Evolutionary conservation across 2,329 filamentous ascomycete species (phyloP).

Genomic region (Trichophyton benhamiae): DNA sequence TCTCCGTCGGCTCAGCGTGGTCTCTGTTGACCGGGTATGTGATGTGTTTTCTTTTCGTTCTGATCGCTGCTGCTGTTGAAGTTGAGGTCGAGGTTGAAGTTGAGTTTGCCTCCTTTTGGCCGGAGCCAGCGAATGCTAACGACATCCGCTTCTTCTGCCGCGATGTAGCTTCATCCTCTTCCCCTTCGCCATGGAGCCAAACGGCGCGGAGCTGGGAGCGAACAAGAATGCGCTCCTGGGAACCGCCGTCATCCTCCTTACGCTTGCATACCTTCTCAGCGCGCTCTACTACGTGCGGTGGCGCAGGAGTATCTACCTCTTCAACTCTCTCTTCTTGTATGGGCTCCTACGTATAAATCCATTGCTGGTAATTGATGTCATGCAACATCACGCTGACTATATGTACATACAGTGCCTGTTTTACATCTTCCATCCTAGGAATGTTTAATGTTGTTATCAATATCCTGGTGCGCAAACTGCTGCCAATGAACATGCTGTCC

Average conservation of each 20-base stretch:
- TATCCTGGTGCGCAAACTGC: constrained; percentile 20
- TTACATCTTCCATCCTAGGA: constrained; percentile 21
- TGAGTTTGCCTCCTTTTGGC: not conserved
- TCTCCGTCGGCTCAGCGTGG: constrained; percentile 19
- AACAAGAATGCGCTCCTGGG: constrained; percentile 18
- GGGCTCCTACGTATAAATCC: constrained; percentile 5
- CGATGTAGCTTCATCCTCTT: constrained; percentile 21
- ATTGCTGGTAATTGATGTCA: not conserved
- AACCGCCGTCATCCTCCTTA: constrained; percentile 20
- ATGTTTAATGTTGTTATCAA: constrained; percentile 26
- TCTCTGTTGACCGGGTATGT: constrained; percentile 22
- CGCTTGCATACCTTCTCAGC: constrained; percentile 18
- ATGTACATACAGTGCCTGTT: constrained; percentile 12
- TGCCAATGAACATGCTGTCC: constrained; percentile 19
- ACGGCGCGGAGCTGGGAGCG: constrained; percentile 13
- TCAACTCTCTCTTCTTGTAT: constrained; percentile 24
- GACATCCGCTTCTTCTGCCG: not conserved
- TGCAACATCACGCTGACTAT: not conserved
- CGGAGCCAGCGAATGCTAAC: not conserved
- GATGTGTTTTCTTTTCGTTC: not conserved
- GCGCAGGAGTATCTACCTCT: constrained; percentile 16
- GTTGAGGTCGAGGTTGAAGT: not conserved
- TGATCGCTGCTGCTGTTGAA: not conserved
- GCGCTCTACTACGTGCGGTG: constrained; percentile 17
- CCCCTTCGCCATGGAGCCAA: constrained; percentile 20